Evolutionary conservation across 2,329 filamentous ascomycete genomes (phyloP), one percentile per base, ranked within the genome.

Genomic region (Trichoderma citrinoviride): DNA sequence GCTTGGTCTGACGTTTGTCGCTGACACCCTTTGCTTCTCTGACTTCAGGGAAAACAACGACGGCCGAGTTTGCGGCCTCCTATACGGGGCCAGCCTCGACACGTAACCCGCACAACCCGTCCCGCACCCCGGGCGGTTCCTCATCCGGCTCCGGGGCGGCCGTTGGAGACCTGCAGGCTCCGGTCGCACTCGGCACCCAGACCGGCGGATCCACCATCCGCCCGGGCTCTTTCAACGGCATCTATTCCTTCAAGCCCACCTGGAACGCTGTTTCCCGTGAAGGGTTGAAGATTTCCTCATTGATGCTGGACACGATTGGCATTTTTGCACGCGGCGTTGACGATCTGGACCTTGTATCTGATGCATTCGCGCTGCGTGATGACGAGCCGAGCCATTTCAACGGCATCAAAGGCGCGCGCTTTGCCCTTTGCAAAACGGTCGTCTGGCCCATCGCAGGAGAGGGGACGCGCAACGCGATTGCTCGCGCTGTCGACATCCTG

Each of bases 61-160:
- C 87, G 0, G 87, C 88, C 0, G 86, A 90, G 70, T 89, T 90
- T 68, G 85, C 87, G 0, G 82, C 84, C 2, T 85, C 81, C 0
- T 79, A 78, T 1, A 73, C 78, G 15, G 86, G 86, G 0, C 79
- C 82, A 1, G 79, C 79, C 61, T 87, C 78, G 57, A 87, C 86
- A 1, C 71, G 74, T 3, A 91, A 91, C 71, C 86, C 88, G 0
- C 91, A 92, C 68, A 87, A 91, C 72, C 73, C 77, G 1, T 81
- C 80, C 0, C 82, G 89, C 5, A 90, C 88, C 0, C 88, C 88
- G 0, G 88, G 88, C 0, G 88, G 88, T 52, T 90, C 87, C 0
- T 90, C 87, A 0, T 86, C 87, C 0, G 88, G 89, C 0, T 90
- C 87, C 0, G 88, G 80, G 0, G 87, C 88, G 0, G 87, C 86